phyloP scores from a whole-genome alignment of 2,329 filamentous ascomycete genomes.

The Sporothrix schenckii region DNA sequence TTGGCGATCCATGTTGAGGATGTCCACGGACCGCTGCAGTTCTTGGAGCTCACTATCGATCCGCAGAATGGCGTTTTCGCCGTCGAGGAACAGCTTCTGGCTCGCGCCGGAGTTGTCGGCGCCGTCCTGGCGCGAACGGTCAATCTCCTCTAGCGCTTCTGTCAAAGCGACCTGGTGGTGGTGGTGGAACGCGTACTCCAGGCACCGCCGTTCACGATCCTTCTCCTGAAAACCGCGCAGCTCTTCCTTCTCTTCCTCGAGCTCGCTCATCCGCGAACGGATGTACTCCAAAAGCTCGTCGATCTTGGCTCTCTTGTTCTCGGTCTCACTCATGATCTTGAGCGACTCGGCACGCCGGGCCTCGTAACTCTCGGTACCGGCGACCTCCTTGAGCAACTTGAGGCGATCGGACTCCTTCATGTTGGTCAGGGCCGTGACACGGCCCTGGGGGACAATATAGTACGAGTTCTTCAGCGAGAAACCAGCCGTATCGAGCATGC shows the following conservation, averaged over 20 bases:
- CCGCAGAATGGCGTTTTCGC: slow-evolving; percentile 75
- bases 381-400: slow-evolving; percentile 93
- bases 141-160: slow-evolving; percentile 77
- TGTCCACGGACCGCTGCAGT: slow-evolving; percentile 78
- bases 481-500: slow-evolving; percentile 90
- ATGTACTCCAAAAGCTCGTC: slow-evolving; percentile 91
- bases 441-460: slow-evolving; percentile 97
- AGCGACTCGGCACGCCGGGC: slow-evolving; percentile 85
- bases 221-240: slow-evolving; percentile 92
- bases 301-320: slow-evolving; percentile 91
- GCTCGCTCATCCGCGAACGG: slow-evolving; percentile 81
- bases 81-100: slow-evolving; percentile 72
- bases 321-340: slow-evolving; percentile 96
- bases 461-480: slow-evolving; percentile 98
- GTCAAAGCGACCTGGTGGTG: slow-evolving; percentile 81
- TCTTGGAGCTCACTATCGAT: slow-evolving; percentile 80
- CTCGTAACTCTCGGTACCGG: slow-evolving; percentile 96
- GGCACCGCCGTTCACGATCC: slow-evolving; percentile 84
- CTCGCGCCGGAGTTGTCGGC: slow-evolving; percentile 83
- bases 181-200: slow-evolving; percentile 93
- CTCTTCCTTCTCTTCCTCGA: slow-evolving; percentile 98
- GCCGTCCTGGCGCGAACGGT: slow-evolving; percentile 77
- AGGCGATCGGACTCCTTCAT: slow-evolving; percentile 96
- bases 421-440: slow-evolving; percentile 93
- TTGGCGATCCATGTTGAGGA: slow-evolving; percentile 79